A percentile compares a stretch with the other conserved stretches of the same genome.
These are phyloP conservation scores for Eimeria acervulina DNA, from an alignment of 169 alveolate genomes.

Conservation along the genomic window DNA sequence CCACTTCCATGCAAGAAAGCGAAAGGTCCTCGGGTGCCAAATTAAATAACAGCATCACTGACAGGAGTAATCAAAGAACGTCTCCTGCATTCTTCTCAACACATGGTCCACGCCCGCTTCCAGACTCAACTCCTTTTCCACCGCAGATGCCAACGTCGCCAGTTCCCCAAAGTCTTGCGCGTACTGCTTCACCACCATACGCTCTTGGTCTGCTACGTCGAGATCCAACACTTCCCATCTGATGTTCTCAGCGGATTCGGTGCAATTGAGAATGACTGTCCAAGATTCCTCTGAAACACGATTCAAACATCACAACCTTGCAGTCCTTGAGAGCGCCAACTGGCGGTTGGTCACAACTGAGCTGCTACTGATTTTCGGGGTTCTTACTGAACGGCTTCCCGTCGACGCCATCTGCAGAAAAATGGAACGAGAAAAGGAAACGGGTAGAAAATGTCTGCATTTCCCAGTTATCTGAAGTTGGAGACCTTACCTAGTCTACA, in stretches of 20 bases:
- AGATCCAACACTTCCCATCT: conserved; percentile 73
- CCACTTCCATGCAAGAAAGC: background rate
- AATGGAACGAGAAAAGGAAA: background rate
- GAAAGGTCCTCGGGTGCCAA: background rate
- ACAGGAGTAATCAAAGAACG: conserved; percentile 54
- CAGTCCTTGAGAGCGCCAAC: background rate
- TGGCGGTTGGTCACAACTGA: background rate
- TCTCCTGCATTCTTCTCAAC: conserved; percentile 42
- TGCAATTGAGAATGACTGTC: conserved; percentile 60
- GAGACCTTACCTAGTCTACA: background rate
- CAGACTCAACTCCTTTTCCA: conserved; percentile 40
- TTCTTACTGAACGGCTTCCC: conserved; percentile 69
- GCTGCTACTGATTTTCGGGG: background rate
- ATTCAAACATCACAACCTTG: background rate
- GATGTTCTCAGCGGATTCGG: background rate
- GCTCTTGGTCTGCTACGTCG: background rate
- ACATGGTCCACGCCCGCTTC: conserved; percentile 48
- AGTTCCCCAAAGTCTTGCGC: conserved; percentile 41
- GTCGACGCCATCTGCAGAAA: conserved; percentile 73
- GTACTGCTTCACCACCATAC: conserved; percentile 38
- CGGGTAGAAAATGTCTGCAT: background rate
- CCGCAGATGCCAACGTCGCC: conserved; percentile 60
- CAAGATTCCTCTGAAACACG: conserved; percentile 67
- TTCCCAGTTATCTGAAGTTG: background rate
- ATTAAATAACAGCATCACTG: background rate